Percentiles rank a stretch among this genome's conserved stretches.
phyloP scores from a whole-genome alignment of 148 eudicot genomes.

The Diospyros lotus region DNA sequence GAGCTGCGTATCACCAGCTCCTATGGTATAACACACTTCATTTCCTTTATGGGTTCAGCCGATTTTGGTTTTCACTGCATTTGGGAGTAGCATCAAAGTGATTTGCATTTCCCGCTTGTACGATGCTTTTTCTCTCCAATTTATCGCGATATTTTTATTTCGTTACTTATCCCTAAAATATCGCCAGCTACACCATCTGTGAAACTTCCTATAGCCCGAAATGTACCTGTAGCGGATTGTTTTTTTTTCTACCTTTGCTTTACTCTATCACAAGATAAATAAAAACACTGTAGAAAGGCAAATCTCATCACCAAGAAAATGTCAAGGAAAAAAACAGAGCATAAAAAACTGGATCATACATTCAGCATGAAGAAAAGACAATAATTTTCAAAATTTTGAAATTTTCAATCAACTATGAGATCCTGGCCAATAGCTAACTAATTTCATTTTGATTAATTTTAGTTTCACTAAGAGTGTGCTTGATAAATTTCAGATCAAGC shows the following conservation, averaged over 20 bases:
- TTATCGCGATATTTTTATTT: too few relatives aligned
- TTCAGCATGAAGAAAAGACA: background rate
- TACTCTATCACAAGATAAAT: conserved; percentile 49
- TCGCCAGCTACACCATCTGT: too few relatives aligned
- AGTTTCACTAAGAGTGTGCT: background rate
- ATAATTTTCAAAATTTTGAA: background rate
- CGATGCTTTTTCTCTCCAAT: too few relatives aligned
- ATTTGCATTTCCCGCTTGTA: too few relatives aligned
- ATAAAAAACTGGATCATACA: background rate
- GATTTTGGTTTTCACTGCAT: too few relatives aligned
- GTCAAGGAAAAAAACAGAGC: conserved; percentile 12
- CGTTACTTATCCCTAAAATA: too few relatives aligned
- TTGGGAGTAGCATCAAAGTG: too few relatives aligned
- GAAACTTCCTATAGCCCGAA: too few relatives aligned
- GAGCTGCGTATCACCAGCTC: conserved; percentile 81
- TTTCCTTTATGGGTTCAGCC: conserved; percentile 92
- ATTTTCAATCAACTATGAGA: background rate
- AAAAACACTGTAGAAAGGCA: background rate
- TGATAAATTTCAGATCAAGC: too few relatives aligned
- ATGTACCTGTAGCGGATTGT: too few relatives aligned
- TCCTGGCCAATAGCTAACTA: background rate
- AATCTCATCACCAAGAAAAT: conserved; percentile 5
- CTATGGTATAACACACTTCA: conserved; percentile 80
- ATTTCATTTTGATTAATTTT: background rate
- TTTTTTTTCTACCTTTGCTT: conserved; percentile 76